Base-by-base conservation (phyloP, 345 rosid species). In the Nephelium lappaceum region DNA sequence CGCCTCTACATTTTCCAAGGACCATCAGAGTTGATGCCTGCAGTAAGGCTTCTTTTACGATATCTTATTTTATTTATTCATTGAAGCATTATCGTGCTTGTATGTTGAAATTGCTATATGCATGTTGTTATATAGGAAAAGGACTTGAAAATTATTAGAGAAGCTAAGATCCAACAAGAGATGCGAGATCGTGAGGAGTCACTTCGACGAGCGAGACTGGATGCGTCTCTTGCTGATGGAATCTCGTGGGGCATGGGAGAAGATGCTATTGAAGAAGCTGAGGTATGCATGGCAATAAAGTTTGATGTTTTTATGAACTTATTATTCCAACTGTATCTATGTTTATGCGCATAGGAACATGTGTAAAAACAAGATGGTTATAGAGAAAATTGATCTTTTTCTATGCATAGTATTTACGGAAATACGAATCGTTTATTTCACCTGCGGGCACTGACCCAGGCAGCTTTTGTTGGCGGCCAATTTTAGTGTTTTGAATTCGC, bases 231-330 rank as follows among this genome's bases (percentile, higher is more conserved):
- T 87, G 91, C 93, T 61, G 97, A 96, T 84, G 99, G 99, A 84
- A 85, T 93, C 86, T 96, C 97, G 67, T 96, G 99, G 98, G 99
- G 98, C 74, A 96, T 96, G 94, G 97, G 91, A 81, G 99, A 96
- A 85, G 99, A 94, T 91, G 99, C 97, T 73, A 75, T 94, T 81
- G 97, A 94, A 88, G 99, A 94, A 84, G 93, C 72, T 31, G 95
- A 94, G 98, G 99, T 96, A 82, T 79, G 86, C 79, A n/a, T 70
- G 38, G 24, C 53, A 60, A 15, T 41, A 14, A 58, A 51, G 27
- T 78, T 51, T 78, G 68, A 39, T n/a, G 1, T n/a, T 23, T 60
- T 53, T 23, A 7, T 3, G 12, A n/a, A 53, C 18, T 53, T 53
- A 53, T 15, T 53, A 53, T 15, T 53, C 58, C n/a, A 53, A 15